phyloP scores from a whole-genome alignment of 768 basidiomycete species.

The Tremella fuciformis region DNA sequence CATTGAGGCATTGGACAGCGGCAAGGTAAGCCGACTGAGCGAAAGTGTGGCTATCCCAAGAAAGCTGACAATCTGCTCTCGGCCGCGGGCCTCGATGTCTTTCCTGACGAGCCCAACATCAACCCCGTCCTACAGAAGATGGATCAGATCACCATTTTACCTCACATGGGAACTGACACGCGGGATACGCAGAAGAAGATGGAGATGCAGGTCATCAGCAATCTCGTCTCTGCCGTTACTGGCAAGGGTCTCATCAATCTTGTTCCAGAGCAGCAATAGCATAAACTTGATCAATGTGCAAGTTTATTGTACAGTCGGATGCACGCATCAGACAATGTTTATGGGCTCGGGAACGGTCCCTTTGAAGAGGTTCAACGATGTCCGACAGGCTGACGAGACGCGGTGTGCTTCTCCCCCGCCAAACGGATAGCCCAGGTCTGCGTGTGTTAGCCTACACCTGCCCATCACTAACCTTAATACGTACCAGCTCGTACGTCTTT shows the following conservation, averaged over 20 bases:
- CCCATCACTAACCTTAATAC: background rate
- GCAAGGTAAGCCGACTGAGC: constrained; percentile 66
- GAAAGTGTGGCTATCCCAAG: background rate
- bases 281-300: too few relatives aligned
- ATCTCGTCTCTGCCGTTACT: constrained; percentile 37
- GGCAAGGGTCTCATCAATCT: constrained; percentile 46
- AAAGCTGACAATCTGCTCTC: constrained; percentile 58
- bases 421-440: constrained; percentile 83
- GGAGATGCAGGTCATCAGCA: constrained; percentile 38
- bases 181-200: constrained; percentile 28
- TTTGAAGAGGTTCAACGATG: too few relatives aligned
- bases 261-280: constrained; percentile 39
- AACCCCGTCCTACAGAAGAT: constrained; percentile 77
- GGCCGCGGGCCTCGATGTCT: constrained; percentile 81
- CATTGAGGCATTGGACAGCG: constrained; percentile 77
- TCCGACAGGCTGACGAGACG: too few relatives aligned
- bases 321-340: too few relatives aligned
- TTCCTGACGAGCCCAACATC: constrained; percentile 77
- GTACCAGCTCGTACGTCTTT: background rate
- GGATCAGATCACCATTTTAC: constrained; percentile 77
- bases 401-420: constrained; percentile 24
- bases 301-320: too few relatives aligned
- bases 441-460: constrained; percentile 73
- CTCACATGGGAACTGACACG: constrained; percentile 70
- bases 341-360: too few relatives aligned